Conservation (phyloP, 768 basidiomycete genomes). For the Dacryopinax spathularia region DNA sequence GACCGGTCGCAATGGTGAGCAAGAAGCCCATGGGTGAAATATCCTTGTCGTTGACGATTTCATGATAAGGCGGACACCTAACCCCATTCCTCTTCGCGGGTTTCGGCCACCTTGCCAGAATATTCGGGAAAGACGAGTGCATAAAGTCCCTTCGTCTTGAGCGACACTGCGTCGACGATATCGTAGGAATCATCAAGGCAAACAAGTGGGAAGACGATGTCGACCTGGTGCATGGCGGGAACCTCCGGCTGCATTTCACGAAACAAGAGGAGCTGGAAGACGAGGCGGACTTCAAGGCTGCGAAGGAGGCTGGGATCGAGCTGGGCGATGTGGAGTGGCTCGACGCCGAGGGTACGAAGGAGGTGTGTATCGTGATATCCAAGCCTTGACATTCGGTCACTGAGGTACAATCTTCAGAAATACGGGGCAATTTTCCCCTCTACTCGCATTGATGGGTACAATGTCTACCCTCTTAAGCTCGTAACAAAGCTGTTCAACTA, state of each 20-base stretch:
- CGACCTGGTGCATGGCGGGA: slow-evolving; percentile 49
- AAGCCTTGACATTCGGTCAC: neutral
- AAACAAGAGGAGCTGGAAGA: slow-evolving; percentile 30
- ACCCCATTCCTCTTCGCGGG: slow-evolving; percentile 35
- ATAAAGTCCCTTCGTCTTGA: slow-evolving; percentile 42
- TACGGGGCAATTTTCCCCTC: slow-evolving; percentile 41
- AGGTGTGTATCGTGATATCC: slow-evolving; percentile 30
- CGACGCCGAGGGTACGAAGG: slow-evolving; percentile 31
- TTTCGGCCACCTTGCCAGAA: slow-evolving; percentile 29
- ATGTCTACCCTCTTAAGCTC: slow-evolving; percentile 71
- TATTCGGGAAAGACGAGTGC: slow-evolving; percentile 43
- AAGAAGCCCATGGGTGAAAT: too few species aligned
- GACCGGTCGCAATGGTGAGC: slow-evolving; percentile 39
- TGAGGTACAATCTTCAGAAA: slow-evolving; percentile 15
- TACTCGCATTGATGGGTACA: slow-evolving; percentile 39
- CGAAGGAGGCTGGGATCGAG: slow-evolving; percentile 38
- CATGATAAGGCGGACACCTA: slow-evolving; percentile 48
- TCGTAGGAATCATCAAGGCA: slow-evolving; percentile 37
- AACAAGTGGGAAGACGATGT: slow-evolving; percentile 35
- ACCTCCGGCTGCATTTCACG: slow-evolving; percentile 36
- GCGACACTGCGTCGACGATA: slow-evolving; percentile 34
- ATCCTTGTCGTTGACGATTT: too few species aligned
- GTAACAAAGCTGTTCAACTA: slow-evolving; percentile 48
- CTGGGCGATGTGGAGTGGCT: slow-evolving; percentile 36
- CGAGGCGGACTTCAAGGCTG: slow-evolving; percentile 37